Base-by-base conservation (phyloP, 1,139 yeast genomes). In the Debaryomycetaceae sp. region DNA sequence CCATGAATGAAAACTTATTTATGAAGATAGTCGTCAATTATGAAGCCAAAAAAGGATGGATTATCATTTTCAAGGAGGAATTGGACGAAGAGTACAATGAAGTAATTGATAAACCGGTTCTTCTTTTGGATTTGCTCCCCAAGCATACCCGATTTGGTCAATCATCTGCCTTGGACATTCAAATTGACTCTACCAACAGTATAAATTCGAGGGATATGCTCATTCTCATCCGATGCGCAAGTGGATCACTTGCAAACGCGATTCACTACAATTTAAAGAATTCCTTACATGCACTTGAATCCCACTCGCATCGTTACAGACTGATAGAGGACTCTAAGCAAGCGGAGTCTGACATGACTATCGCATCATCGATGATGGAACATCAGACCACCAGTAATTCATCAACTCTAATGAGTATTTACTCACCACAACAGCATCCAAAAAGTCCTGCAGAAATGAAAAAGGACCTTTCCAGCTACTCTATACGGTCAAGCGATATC, bases 121-220 rank as follows among this genome's bases (percentile, higher is more conserved):
- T 71, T 38, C 52, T 72, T 30, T 50, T 71, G 41, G 62, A 67
- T 30, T 44, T 71, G 33, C 55, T 52, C 40, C 50, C 48, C 6
- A 46, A 45, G 3, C 36, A 35, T 5, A 58, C 69, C 11, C 56
- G 58, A 7, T 48, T 62, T 1, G 58, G 71, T 35, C 63, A 60
- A 41, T 65, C 73, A 3, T 58, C 71, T 2, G 74, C 76, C 5
- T 57, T 71, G 36, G 78, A 72, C 46, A 52, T 69, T 32, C 75
- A 70, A 47, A 52, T 70, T 24, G 56, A 53, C 33, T 51, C 73
- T 4, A 42, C 42, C 3, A 67, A 70, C 46, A 49, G 71, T 14
- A 55, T 70, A 17, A 63, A 64, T 3, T 40, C 46, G 3, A 65
- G 67, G 32, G 56, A 44, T 31, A 54, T 58, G 48, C 51, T 58